Evolutionary conservation across 768 basidiomycete genomes (phyloP), one percentile per base, ranked within the genome.

Genomic region (Rhodotorula graminis): DNA sequence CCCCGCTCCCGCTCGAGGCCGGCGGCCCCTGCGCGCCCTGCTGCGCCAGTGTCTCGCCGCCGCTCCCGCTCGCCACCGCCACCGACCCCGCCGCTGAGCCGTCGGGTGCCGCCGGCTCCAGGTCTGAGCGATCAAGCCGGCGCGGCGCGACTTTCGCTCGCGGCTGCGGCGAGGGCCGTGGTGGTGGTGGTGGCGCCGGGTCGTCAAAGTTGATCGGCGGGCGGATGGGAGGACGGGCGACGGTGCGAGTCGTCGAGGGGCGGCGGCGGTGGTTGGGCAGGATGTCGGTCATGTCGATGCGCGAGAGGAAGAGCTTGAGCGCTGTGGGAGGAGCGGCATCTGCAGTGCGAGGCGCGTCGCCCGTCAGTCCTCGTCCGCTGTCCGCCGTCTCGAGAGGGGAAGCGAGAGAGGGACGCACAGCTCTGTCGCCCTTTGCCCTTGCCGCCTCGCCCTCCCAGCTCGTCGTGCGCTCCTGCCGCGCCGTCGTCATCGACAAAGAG

Each of bases 231-330:
- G 65, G 44, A 2, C 46, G 55, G 33, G 19, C 37, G 37, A 37
- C 37, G 37, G 5, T 37, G 37, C 37, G 5, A 9, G 8, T 10
- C 0, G 61, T 8, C 4, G 44, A 0, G 2, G 31, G 4, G 10
- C 1, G 7, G 14, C 44, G 46, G 5, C 56, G 60, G 71, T 72
- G 31, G 42, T 56, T 67, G 6, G 71, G 71, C 1, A 72, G 56
- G 18, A 72, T n/a, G 18, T 72, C 71, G 25, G 47, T 9, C 29
- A 72, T 65, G n/a, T 67, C 61, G 49, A 68, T 53, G 6, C 71
- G 71, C 37, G 71, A 72, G 46, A 72, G 52, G 66, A 64, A 72
- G 49, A 72, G 61, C 33, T 59, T 52, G 37, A 57, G 31, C 33
- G 56, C 19, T 7, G 56, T 33, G 31, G 56, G 33, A 7, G 56